A percentile compares a stretch with the other conserved stretches of the same genome.
phyloP scores from a whole-genome alignment of 352 stramenopile species.

The Phytophthora idaei region DNA sequence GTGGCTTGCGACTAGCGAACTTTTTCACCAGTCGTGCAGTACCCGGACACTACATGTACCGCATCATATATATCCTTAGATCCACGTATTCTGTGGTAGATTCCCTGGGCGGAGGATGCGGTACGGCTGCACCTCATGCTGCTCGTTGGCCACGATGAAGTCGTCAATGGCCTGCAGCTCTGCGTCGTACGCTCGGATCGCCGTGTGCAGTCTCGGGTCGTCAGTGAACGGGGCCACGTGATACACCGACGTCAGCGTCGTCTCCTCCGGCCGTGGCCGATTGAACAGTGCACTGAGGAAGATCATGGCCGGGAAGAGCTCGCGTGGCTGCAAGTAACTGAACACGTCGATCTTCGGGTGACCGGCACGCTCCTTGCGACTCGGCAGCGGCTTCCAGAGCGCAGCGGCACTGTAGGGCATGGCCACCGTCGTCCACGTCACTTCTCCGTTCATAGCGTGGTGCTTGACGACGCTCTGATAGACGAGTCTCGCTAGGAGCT shows the following conservation, averaged over 20 bases:
- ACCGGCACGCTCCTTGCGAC: conserved; percentile 29
- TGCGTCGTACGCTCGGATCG: conserved; percentile 29
- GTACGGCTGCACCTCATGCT: conserved; percentile 35
- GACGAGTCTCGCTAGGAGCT: conserved; percentile 42
- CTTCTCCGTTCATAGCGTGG: conserved; percentile 59
- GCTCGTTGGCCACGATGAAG: conserved; percentile 33
- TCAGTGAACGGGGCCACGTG: conserved; percentile 26
- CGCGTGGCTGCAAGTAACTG: conserved; percentile 27
- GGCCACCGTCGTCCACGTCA: conserved; percentile 46
- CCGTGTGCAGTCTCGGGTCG: conserved; percentile 29
- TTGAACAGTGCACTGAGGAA: conserved; percentile 43
- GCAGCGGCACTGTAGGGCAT: conserved; percentile 50
- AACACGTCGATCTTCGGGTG: conserved; percentile 38
- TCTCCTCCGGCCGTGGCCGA: conserved; percentile 28
- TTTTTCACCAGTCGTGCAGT: conserved; percentile 4
- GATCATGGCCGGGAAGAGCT: conserved; percentile 33
- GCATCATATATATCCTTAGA: conserved; percentile 15
- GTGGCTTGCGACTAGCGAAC: conserved; percentile 14
- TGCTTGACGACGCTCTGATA: conserved; percentile 52
- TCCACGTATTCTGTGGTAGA: conserved; percentile 43
- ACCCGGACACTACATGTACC: too few relatives aligned
- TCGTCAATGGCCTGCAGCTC: conserved; percentile 36
- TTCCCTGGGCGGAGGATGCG: conserved; percentile 37
- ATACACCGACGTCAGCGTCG: conserved; percentile 39
- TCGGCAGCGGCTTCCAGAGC: conserved; percentile 51